Percentiles rank a stretch among this genome's conserved stretches.
Conservation (phyloP, 176 grass and related monocot species). For the Zoysia japonica region DNA sequence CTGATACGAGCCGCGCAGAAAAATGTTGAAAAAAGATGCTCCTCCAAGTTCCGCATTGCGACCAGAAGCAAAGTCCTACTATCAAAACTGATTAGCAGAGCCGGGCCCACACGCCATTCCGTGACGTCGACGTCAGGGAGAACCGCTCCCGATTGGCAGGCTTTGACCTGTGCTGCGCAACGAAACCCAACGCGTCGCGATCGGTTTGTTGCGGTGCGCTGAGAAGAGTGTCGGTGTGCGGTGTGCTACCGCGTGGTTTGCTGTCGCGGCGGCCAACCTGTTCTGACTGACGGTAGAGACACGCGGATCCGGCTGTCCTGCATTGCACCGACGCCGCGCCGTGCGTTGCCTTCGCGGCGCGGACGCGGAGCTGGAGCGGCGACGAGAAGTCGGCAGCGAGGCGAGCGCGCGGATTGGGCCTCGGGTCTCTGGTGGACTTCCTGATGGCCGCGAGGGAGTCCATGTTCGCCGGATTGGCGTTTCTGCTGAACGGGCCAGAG, state of each 20-base stretch:
- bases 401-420: not conserved
- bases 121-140: too few relatives aligned
- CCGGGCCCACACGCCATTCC: too few relatives aligned
- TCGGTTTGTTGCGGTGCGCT: not conserved
- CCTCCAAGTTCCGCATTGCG: not conserved
- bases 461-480: not conserved
- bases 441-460: not conserved
- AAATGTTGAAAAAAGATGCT: not conserved
- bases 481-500: not conserved
- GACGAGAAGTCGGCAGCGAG: not conserved
- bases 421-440: not conserved
- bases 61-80: not conserved
- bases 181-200: not conserved
- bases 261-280: not conserved
- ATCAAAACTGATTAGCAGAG: too few relatives aligned
- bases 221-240: not conserved
- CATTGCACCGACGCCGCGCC: not conserved
- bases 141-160: not conserved
- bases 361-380: not conserved
- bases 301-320: not conserved
- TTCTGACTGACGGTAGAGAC: not conserved
- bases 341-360: not conserved
- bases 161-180: not conserved
- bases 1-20: not conserved
- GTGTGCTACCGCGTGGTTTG: conserved; percentile 14